These are phyloP conservation scores for Hypoxylon trugodes DNA, from an alignment of 495 filamentous ascomycete genomes.

Conservation along the genomic window DNA sequence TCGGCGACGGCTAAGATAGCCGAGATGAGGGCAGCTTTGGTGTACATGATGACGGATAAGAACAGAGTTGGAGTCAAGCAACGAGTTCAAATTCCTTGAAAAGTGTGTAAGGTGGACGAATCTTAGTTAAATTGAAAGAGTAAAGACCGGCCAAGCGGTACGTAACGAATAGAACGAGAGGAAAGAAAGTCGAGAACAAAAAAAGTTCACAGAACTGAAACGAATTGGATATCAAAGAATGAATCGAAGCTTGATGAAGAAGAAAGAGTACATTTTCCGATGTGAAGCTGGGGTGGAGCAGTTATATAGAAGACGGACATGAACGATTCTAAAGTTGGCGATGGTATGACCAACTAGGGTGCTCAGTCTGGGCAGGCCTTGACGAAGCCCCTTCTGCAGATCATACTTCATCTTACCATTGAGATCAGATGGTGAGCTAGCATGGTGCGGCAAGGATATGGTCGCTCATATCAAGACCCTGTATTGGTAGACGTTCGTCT, in stretches of 20 bases:
- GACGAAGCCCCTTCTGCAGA: slow-evolving; percentile 42
- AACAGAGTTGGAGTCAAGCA: slow-evolving; percentile 32
- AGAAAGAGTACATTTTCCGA: slow-evolving; percentile 14
- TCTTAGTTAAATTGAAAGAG: slow-evolving; percentile 29
- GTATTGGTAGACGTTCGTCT: slow-evolving; percentile 23
- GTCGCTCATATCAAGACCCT: slow-evolving; percentile 16
- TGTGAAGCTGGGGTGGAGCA: slow-evolving; percentile 30
- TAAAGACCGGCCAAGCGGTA: slow-evolving; percentile 53
- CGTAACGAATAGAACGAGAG: slow-evolving; percentile 47
- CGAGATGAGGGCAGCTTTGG: slow-evolving; percentile 52
- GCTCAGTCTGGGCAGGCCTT: slow-evolving; percentile 18
- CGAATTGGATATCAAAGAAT: slow-evolving; percentile 44
- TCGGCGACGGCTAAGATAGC: slow-evolving; percentile 57
- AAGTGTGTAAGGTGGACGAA: slow-evolving; percentile 49
- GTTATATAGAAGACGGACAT: slow-evolving; percentile 23
- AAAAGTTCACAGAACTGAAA: slow-evolving; percentile 60
- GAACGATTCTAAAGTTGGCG: not conserved
- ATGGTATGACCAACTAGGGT: slow-evolving; percentile 10
- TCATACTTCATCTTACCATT: slow-evolving; percentile 35
- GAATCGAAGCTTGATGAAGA: slow-evolving; percentile 41
- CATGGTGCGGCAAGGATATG: slow-evolving; percentile 34
- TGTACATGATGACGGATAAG: slow-evolving; percentile 53
- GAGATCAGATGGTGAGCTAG: slow-evolving; percentile 34
- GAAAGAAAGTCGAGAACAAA: slow-evolving; percentile 41
- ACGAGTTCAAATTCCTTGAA: slow-evolving; percentile 34